Evolutionary conservation across 495 filamentous ascomycete genomes (phyloP).

Genomic region (Aspergillus sclerotiicarbonarius): DNA sequence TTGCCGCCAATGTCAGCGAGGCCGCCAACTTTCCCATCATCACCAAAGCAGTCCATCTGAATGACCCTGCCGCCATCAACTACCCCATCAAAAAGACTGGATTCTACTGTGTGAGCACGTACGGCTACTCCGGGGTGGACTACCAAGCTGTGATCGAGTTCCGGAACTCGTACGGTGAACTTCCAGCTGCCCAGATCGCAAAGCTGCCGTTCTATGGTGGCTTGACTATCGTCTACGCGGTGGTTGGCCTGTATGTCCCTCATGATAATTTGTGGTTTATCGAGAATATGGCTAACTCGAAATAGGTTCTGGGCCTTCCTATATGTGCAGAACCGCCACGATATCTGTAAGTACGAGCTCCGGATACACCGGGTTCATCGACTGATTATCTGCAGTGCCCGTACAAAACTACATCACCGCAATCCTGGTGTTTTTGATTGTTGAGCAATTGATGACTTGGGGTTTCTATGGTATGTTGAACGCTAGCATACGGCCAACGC

Average conservation of each 20-base stretch:
- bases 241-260: constrained; percentile 64
- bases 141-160: constrained; percentile 87
- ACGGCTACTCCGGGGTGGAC: constrained; percentile 54
- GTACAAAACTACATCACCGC: constrained; percentile 99
- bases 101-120: constrained; percentile 92
- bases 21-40: constrained; percentile 66
- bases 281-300: constrained; percentile 19
- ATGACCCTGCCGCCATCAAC: constrained; percentile 66
- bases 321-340: constrained; percentile 88
- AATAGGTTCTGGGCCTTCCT: constrained; percentile 88
- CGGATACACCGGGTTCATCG: not conserved
- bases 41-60: constrained; percentile 79
- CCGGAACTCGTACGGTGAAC: constrained; percentile 92
- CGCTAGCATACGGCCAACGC: not conserved
- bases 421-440: constrained; percentile 87
- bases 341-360: constrained; percentile 64
- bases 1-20: constrained; percentile 68
- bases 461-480: constrained; percentile 69
- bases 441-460: constrained; percentile 98
- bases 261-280: not conserved
- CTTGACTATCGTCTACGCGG: constrained; percentile 88
- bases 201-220: constrained; percentile 98
- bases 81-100: constrained; percentile 85
- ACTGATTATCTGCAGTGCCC: constrained; percentile 60
- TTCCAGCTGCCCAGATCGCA: constrained; percentile 90